A percentile compares a stretch with the other conserved stretches of the same genome.
phyloP scores from a whole-genome alignment of 2,329 filamentous ascomycete species.

The Fusarium praegraminearum region DNA sequence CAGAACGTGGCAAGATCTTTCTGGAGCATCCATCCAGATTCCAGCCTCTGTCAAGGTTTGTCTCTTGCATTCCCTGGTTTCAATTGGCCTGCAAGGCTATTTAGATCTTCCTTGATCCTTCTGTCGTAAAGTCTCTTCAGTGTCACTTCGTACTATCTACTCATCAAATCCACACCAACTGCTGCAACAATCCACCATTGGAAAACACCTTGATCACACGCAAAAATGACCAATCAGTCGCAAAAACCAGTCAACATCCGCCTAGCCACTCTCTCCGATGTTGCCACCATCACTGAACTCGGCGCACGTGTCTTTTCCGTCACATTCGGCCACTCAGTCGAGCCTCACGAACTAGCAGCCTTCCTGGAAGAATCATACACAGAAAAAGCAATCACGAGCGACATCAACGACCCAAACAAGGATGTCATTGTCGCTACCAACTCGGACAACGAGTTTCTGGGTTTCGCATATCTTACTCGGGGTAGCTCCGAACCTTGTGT shows the following conservation, averaged over 20 bases:
- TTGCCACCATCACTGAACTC: conserved; percentile 48
- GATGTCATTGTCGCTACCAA: conserved; percentile 46
- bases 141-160: neutral
- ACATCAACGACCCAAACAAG: conserved; percentile 44
- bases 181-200: neutral
- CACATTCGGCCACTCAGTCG: conserved; percentile 58
- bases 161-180: neutral
- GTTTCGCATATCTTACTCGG: conserved; percentile 57
- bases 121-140: neutral
- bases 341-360: conserved; percentile 51
- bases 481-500: conserved; percentile 56
- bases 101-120: neutral
- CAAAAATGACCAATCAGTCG: conserved; percentile 6
- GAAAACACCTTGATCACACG: rapidly evolving
- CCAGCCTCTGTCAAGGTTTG: neutral
- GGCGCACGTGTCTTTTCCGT: conserved; percentile 53
- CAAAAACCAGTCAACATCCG: conserved; percentile 11
- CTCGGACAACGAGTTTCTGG: conserved; percentile 46
- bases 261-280: conserved; percentile 18
- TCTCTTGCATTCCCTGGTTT: neutral
- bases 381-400: conserved; percentile 47
- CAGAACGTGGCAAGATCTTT: conserved; percentile 2
- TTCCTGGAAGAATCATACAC: conserved; percentile 57
- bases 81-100: neutral
- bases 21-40: conserved; percentile 6